A percentile compares a stretch with the other conserved stretches of the same genome.
These are phyloP conservation scores for Macroventuria anomochaeta DNA, from an alignment of 2,329 filamentous ascomycete genomes.

Conservation along the genomic window DNA sequence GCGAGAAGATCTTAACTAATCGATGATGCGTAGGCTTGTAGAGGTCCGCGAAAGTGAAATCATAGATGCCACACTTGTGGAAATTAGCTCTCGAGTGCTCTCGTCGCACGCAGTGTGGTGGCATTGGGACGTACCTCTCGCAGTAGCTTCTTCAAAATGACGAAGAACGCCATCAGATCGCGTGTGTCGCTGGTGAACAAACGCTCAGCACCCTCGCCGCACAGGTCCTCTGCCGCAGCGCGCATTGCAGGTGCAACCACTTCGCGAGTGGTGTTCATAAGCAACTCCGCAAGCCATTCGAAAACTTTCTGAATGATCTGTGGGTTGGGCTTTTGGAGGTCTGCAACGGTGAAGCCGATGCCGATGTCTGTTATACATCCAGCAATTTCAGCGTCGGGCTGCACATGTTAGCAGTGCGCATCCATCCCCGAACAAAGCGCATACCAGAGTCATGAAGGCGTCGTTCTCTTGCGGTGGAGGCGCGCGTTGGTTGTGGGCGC, in stretches of 20 bases:
- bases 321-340: constrained; percentile 92
- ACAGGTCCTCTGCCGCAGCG: constrained; percentile 86
- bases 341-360: constrained; percentile 82
- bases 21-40: constrained; percentile 90
- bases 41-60: constrained; percentile 92
- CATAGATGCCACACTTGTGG: constrained; percentile 80
- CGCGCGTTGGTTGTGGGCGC: constrained; percentile 45
- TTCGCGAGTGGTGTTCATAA: constrained; percentile 92
- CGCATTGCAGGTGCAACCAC: constrained; percentile 95
- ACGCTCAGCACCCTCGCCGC: constrained; percentile 77
- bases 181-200: constrained; percentile 85
- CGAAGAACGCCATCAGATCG: constrained; percentile 95
- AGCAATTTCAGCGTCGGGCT: constrained; percentile 81
- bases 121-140: constrained; percentile 59
- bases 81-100: constrained; percentile 13
- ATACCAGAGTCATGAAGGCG: constrained; percentile 59
- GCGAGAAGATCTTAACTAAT: constrained; percentile 93
- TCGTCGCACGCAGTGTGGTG: not conserved
- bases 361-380: constrained; percentile 98
- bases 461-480: constrained; percentile 54
- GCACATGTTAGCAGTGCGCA: constrained; percentile 22
- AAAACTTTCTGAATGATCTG: constrained; percentile 96
- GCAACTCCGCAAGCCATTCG: constrained; percentile 93
- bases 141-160: constrained; percentile 79
- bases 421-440: constrained; percentile 4